phyloP scores from a whole-genome alignment of 2,329 filamentous ascomycete species.

The Penicillium palitans region DNA sequence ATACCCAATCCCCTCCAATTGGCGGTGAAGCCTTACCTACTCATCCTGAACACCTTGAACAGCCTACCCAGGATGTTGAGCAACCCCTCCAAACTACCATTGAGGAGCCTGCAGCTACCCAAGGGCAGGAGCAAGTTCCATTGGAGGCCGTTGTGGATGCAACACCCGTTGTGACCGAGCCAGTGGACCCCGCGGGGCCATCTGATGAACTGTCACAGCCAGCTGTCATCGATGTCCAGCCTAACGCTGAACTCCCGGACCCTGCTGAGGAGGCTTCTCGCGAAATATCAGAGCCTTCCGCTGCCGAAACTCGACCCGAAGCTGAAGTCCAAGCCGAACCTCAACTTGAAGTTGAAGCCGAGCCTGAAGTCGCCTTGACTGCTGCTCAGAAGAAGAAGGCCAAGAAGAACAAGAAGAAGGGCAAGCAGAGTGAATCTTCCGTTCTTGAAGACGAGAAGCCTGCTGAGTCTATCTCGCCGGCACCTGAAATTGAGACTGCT shows the following conservation, averaged over 20 bases:
- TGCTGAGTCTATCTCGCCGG: constrained; percentile 4
- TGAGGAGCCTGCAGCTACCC: constrained; percentile 4
- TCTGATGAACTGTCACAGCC: background rate
- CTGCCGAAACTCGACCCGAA: background rate
- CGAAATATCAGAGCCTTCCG: background rate
- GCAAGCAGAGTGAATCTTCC: constrained; percentile 19
- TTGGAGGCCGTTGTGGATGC: background rate
- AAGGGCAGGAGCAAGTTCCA: constrained; percentile 6
- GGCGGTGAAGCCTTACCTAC: constrained; percentile 15
- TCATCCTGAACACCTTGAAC: constrained; percentile 7
- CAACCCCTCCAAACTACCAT: background rate
- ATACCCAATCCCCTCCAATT: constrained; percentile 7
- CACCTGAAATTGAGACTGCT: background rate
- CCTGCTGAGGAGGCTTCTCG: background rate
- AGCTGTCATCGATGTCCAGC: background rate
- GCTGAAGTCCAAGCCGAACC: background rate
- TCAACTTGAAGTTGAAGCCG: constrained; percentile 8
- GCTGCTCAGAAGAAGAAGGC: constrained; percentile 35
- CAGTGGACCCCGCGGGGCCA: background rate
- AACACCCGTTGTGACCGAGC: background rate
- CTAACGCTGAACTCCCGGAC: background rate
- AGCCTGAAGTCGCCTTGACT: constrained; percentile 20
- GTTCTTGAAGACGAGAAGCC: constrained; percentile 15
- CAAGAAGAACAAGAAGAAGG: constrained; percentile 40
- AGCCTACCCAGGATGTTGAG: constrained; percentile 3